Conservation (phyloP, 202 grass and related monocot genomes). For the Setaria italica region DNA sequence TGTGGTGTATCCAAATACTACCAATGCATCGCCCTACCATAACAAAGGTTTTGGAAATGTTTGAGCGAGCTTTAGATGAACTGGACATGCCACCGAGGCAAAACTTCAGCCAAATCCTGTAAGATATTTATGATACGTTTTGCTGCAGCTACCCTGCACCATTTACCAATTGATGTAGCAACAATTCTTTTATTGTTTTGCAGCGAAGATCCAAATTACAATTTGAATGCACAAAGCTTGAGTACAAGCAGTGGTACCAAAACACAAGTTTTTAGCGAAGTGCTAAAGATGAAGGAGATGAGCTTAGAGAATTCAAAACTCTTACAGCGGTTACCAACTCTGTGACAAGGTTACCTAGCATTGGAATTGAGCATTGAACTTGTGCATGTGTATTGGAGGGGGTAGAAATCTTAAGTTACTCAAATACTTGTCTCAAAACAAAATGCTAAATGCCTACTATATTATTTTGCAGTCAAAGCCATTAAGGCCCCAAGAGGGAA, state of each 20-base stretch:
- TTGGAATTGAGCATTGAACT: neutral
- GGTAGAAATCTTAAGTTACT: neutral
- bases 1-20: constrained; percentile 61
- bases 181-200: neutral
- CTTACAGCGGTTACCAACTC: neutral
- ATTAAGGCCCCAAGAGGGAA: neutral
- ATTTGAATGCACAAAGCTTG: constrained; percentile 1
- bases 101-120: constrained; percentile 37
- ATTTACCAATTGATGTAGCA: neutral
- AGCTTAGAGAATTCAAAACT: neutral
- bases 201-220: constrained; percentile 23
- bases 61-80: constrained; percentile 39
- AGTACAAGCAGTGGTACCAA: neutral
- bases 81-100: constrained; percentile 57
- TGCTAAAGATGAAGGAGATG: neutral
- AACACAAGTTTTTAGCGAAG: neutral
- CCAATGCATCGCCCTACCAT: constrained; percentile 56
- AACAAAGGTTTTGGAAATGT: constrained; percentile 67
- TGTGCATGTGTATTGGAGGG: neutral
- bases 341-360: neutral
- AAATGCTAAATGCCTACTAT: neutral
- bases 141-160: neutral
- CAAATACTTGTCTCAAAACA: neutral
- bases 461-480: no score
- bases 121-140: neutral